Conservation (phyloP, 805 yeast genomes). For the Wickerhamiella siamensis region DNA sequence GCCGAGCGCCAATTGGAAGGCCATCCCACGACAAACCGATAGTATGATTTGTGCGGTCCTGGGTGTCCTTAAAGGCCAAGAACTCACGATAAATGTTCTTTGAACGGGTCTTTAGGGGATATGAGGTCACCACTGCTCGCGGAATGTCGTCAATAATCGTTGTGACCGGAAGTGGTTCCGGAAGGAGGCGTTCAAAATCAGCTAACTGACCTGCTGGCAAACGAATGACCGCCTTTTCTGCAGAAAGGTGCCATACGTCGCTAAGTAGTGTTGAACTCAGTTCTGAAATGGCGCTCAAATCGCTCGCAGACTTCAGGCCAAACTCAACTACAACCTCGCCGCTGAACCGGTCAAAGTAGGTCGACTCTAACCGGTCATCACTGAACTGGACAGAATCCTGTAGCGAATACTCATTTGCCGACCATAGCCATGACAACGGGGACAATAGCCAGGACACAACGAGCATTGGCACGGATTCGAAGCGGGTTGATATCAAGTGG, state of each 20-base stretch:
- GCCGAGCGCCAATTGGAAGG: constrained; percentile 51
- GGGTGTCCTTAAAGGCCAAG: neutral
- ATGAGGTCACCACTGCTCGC: constrained; percentile 17
- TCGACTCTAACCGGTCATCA: neutral
- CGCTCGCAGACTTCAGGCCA: neutral
- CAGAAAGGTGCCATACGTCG: constrained; percentile 4
- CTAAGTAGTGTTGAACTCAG: constrained; percentile 3
- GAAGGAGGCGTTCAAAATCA: constrained; percentile 6
- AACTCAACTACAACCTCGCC: constrained; percentile 6
- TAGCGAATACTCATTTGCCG: neutral
- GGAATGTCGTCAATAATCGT: constrained; percentile 19
- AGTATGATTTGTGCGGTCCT: constrained; percentile 27
- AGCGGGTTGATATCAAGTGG: too few species aligned
- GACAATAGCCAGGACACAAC: neutral
- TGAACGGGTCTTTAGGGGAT: constrained; percentile 10
- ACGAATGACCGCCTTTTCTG: constrained; percentile 1
- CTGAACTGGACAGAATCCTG: constrained; percentile 13
- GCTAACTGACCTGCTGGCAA: constrained; percentile 3
- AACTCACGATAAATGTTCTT: constrained; percentile 2
- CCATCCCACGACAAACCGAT: constrained; percentile 71
- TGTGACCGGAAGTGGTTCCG: constrained; percentile 4
- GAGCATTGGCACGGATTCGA: too few species aligned
- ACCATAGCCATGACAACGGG: neutral
- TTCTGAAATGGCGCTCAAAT: constrained; percentile 1
- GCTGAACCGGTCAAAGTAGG: neutral